Conservation (phyloP, 2,329 filamentous ascomycete genomes). For the Purpureocillium takamizusanense region DNA sequence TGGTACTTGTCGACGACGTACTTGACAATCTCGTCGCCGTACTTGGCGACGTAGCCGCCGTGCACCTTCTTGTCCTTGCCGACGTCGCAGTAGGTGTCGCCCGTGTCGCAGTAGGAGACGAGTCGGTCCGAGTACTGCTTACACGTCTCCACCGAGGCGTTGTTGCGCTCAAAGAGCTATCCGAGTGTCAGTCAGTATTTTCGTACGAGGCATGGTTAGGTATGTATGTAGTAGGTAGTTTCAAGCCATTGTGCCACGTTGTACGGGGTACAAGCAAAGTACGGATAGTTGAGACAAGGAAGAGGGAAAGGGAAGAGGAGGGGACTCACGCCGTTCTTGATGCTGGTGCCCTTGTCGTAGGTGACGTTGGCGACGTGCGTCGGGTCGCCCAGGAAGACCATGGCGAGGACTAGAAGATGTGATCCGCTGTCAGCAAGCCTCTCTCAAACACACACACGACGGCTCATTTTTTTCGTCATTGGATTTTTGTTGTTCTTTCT, state of each 20-base stretch:
- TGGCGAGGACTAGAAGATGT: slow-evolving; percentile 28
- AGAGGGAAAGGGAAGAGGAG: no score
- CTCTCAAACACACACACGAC: no score
- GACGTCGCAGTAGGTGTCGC: slow-evolving; percentile 30
- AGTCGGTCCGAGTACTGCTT: slow-evolving; percentile 24
- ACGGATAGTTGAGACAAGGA: no score
- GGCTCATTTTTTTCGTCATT: no score
- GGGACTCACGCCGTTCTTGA: slow-evolving; percentile 25
- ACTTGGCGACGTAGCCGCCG: slow-evolving; percentile 24
- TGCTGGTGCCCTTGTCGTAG: slow-evolving; percentile 28
- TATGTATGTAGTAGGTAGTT: no score
- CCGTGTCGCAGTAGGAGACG: slow-evolving; percentile 30
- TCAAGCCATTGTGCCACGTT: no score
- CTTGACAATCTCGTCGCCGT: slow-evolving; percentile 23
- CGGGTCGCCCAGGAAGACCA: slow-evolving; percentile 32
- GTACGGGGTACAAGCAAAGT: no score
- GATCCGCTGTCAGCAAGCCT: no score
- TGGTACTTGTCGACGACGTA: slow-evolving; percentile 24
- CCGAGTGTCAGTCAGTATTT: neutral
- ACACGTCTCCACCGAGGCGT: slow-evolving; percentile 19
- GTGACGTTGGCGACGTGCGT: slow-evolving; percentile 24
- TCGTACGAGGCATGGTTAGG: no score
- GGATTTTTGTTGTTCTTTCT: no score
- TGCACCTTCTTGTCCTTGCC: slow-evolving; percentile 21
- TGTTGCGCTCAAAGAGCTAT: slow-evolving; percentile 27